Percentiles rank a stretch among this genome's conserved stretches.
Evolutionary conservation across 345 rosid genomes (phyloP).

Genomic region (Zanthoxylum bungeanum): DNA sequence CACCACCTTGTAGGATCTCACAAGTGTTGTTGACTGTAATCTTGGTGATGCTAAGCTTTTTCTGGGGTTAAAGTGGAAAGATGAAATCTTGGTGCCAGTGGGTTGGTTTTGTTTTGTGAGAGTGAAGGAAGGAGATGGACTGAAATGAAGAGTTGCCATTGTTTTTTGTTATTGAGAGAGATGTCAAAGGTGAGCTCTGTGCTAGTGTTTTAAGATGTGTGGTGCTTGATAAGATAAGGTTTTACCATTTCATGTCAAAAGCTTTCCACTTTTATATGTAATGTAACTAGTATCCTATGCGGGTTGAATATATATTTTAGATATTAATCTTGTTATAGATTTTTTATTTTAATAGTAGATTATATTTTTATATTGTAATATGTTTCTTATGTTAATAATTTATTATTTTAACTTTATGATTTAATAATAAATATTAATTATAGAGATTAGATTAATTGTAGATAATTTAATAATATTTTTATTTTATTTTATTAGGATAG

Average conservation of each 20-base stretch:
- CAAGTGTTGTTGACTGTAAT: constrained; percentile 18
- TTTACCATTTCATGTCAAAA: neutral
- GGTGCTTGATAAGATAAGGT: constrained; percentile 41
- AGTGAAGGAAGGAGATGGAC: constrained; percentile 41
- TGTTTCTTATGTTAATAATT: too few relatives aligned
- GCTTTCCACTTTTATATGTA: too few relatives aligned
- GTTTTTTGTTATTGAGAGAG: constrained; percentile 15
- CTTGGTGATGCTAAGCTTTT: neutral
- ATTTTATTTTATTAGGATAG: too few relatives aligned
- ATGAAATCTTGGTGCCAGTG: constrained; percentile 14
- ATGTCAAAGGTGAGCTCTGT: neutral
- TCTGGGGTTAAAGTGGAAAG: constrained; percentile 24
- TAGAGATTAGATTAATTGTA: too few relatives aligned
- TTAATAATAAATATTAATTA: too few relatives aligned
- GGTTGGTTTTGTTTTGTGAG: constrained; percentile 38
- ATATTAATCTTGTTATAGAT: too few relatives aligned
- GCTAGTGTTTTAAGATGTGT: constrained; percentile 13
- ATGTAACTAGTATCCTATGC: too few relatives aligned
- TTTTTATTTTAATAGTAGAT: too few relatives aligned
- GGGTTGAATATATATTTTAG: too few relatives aligned
- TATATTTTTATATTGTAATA: too few relatives aligned
- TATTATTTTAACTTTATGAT: too few relatives aligned
- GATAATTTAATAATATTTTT: too few relatives aligned
- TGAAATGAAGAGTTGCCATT: constrained; percentile 64
- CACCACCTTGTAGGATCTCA: constrained; percentile 62